Base-by-base conservation (phyloP, 2,329 filamentous ascomycete genomes). In the Colletotrichum chrysophilum region DNA sequence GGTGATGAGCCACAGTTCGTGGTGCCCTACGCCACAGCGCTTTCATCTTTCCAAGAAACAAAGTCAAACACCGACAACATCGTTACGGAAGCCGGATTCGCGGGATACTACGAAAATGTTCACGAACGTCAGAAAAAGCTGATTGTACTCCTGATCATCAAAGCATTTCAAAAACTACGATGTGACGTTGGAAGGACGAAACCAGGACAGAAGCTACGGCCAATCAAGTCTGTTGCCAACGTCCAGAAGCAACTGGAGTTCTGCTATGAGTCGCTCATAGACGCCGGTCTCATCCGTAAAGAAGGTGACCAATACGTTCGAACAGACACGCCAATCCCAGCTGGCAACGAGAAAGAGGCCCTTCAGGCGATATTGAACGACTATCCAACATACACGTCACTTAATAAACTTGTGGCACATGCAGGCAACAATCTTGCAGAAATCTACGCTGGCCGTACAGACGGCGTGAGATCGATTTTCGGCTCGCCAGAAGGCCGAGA, bases 161-260 rank as follows among this genome's bases (percentile, higher is more conserved):
- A 73, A 5, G 56, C 70, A 14, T 73, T 73, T 8, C 70, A 67
- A 21, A 73, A 73, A 24, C 38, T 73, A 13, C 28, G 70, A 18
- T 73, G 70, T 32, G 70, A 73, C 4, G 38, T 73, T 5, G 64
- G 4, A 18, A 58, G 70, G 16, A 73, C 70, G 0, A 73, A 73
- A 16, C 36, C 65, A 3, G 70, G 65, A 1, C 70, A 73, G 13
- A 68, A 69, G 21, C 56, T 73, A 2, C 52, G 65, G 5, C 70
- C 52, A 4, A 56, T 73, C 36, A 73, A 73, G 18, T 60, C 48
- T 6, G 36, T 43, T 8, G 21, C 16, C 7, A 67, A 73, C 1
- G 38, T 38, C 7, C 65, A 64, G 34, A 69, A 73, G 21, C 70
- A 73, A 10, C 65, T 73, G 4, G 70, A 73, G n/a, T 73, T 73